A percentile compares a stretch with the other conserved stretches of the same genome.
Conservation (phyloP, 768 basidiomycete species). For the Tulasnella calospora region DNA sequence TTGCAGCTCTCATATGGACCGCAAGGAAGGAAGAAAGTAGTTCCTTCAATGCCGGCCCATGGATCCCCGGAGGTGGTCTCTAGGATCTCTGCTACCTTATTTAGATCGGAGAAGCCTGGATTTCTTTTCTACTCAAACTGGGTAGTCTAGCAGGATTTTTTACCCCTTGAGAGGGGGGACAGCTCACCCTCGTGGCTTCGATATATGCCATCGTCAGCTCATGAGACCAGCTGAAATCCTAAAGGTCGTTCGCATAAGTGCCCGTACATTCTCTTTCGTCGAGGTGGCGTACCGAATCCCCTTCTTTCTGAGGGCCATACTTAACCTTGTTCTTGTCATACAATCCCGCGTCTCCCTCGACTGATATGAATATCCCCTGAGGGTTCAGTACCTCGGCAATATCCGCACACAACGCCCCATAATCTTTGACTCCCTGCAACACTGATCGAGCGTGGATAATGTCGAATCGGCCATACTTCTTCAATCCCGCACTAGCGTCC, state of each 20-base stretch:
- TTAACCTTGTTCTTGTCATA: conserved; percentile 5
- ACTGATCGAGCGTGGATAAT: conserved; percentile 13
- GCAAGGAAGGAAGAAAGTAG: neutral
- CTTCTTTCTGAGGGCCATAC: conserved; percentile 10
- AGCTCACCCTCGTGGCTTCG: neutral
- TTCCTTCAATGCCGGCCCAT: neutral
- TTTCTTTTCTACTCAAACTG: neutral
- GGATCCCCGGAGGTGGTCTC: neutral
- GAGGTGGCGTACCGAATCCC: neutral
- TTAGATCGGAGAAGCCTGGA: neutral
- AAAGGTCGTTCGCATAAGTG: neutral
- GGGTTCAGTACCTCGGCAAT: neutral
- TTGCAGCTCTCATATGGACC: neutral
- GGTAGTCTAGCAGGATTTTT: neutral
- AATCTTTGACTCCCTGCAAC: conserved; percentile 15
- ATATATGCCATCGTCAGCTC: neutral
- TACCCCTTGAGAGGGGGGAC: neutral
- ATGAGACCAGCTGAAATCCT: neutral
- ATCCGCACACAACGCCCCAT: neutral
- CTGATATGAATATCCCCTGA: conserved; percentile 8
- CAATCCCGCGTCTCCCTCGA: neutral
- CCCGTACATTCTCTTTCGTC: no score
- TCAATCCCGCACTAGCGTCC: neutral
- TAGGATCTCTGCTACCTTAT: neutral
- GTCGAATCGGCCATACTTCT: neutral